Conservation (phyloP, 345 rosid genomes). For the Arabidopsis thaliana region DNA sequence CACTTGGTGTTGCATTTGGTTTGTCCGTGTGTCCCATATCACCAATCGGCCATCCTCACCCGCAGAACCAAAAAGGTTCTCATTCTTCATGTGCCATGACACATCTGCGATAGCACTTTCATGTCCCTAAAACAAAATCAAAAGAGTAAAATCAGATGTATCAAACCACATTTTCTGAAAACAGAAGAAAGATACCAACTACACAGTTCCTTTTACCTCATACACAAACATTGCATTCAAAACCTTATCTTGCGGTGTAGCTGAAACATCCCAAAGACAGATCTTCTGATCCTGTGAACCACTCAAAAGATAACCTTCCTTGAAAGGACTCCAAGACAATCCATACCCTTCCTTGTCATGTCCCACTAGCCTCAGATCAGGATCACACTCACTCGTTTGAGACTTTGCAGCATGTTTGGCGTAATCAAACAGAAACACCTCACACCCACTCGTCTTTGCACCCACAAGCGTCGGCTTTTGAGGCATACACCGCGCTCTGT, state of each 20-base stretch:
- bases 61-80: constrained; percentile 81
- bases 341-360: constrained; percentile 95
- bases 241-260: constrained; percentile 55
- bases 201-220: constrained; percentile 52
- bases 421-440: constrained; percentile 79
- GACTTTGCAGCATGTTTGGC: constrained; percentile 54
- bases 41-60: constrained; percentile 86
- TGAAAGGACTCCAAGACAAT: constrained; percentile 86
- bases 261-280: constrained; percentile 89
- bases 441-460: constrained; percentile 82
- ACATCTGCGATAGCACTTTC: constrained; percentile 80
- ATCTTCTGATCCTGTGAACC: constrained; percentile 87
- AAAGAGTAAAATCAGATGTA: constrained; percentile 16
- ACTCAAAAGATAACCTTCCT: constrained; percentile 84
- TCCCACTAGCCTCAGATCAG: constrained; percentile 85
- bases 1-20: constrained; percentile 61
- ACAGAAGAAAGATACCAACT: not conserved
- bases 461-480: constrained; percentile 74
- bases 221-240: constrained; percentile 68
- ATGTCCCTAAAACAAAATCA: constrained; percentile 62
- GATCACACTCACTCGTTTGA: constrained; percentile 59
- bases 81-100: constrained; percentile 88
- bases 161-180: not conserved
- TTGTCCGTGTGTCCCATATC: constrained; percentile 90
- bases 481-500: constrained; percentile 89